Evolutionary conservation across 768 basidiomycete species (phyloP).

Genomic region (Chlorophyllum brunneum): DNA sequence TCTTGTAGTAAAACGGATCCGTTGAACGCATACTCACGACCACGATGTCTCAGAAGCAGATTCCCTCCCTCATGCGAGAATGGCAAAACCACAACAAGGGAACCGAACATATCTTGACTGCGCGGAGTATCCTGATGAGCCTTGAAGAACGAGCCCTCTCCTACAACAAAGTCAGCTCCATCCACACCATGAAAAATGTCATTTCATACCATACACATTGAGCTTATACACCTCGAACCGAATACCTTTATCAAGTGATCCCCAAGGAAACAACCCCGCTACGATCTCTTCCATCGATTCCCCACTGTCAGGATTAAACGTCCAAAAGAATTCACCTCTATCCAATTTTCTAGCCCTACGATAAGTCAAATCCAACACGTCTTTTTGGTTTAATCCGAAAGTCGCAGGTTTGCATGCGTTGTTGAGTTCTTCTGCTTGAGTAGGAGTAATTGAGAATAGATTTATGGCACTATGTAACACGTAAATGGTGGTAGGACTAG

Average conservation of each 20-base stretch:
- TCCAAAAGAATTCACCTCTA: slow-evolving; percentile 26
- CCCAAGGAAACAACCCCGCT: slow-evolving; percentile 18
- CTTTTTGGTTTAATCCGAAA: slow-evolving; percentile 23
- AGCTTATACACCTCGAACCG: slow-evolving; percentile 33
- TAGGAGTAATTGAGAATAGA: background rate
- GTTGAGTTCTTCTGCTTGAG: background rate
- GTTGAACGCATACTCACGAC: slow-evolving; percentile 27
- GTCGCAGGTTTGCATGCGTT: background rate
- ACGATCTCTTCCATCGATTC: slow-evolving; percentile 22
- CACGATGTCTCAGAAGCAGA: slow-evolving; percentile 30
- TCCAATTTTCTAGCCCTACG: slow-evolving; percentile 45
- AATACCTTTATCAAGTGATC: slow-evolving; percentile 8
- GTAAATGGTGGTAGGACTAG: background rate
- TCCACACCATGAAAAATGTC: background rate
- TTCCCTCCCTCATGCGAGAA: slow-evolving; percentile 41
- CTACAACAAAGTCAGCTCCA: background rate
- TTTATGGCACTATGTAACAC: background rate
- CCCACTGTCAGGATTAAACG: slow-evolving; percentile 21
- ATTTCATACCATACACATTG: slow-evolving; percentile 36
- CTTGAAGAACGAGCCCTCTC: no score
- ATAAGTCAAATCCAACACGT: slow-evolving; percentile 41
- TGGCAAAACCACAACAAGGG: slow-evolving; percentile 46
- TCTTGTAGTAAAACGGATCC: slow-evolving; percentile 26
- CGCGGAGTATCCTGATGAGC: slow-evolving; percentile 43
- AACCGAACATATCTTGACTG: slow-evolving; percentile 42